phyloP scores from a whole-genome alignment of 2,329 filamentous ascomycete species.

The Fusarium sp. region DNA sequence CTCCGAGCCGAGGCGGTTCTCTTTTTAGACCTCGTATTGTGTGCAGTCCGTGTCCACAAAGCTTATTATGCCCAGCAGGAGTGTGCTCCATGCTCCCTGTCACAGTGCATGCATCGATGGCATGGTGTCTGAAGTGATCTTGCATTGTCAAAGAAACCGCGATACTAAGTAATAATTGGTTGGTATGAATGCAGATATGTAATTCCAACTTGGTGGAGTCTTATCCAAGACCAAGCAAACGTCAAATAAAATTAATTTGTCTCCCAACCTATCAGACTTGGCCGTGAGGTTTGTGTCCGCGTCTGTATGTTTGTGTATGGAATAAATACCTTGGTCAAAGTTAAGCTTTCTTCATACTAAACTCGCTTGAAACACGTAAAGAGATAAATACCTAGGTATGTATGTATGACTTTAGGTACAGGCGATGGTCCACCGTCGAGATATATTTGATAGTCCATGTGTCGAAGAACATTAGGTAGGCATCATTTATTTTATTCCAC shows the following conservation, averaged over 20 bases:
- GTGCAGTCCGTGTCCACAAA: conserved; percentile 15
- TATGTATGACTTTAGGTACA: too few species aligned
- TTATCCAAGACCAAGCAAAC: conserved; percentile 39
- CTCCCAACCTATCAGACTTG: background rate
- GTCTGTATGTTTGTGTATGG: too few species aligned
- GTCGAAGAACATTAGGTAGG: too few species aligned
- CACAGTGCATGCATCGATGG: background rate
- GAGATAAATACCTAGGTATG: too few species aligned
- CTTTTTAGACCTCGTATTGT: conserved; percentile 38
- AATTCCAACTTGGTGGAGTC: conserved; percentile 18
- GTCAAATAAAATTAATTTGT: background rate
- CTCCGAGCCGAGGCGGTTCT: background rate
- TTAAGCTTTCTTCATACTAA: background rate
- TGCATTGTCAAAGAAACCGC: conserved; percentile 1
- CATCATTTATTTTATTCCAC: background rate
- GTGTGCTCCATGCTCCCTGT: conserved; percentile 7
- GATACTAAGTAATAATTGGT: conserved; percentile 1
- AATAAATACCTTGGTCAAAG: background rate
- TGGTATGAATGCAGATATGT: conserved; percentile 9
- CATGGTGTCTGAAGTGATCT: conserved; percentile 2
- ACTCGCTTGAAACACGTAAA: background rate
- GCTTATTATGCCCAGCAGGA: conserved; percentile 20
- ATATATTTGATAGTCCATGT: background rate
- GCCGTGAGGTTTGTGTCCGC: too few species aligned
- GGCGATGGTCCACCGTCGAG: background rate